Conservation (phyloP, 441 rosid species). For the Eutrema salsugineum region DNA sequence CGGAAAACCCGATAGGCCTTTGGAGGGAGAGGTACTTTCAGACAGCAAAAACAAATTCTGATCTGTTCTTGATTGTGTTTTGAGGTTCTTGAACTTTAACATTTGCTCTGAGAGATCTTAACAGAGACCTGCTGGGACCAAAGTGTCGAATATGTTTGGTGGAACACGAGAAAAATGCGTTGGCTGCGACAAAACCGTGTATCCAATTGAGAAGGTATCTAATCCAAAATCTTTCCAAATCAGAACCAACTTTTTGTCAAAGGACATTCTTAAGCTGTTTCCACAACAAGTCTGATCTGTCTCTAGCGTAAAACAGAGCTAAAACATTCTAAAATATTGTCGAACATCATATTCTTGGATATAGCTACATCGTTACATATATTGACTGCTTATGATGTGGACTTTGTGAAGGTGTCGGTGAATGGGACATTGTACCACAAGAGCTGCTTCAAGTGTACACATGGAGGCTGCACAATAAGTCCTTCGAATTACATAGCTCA, state of each 20-base stretch:
- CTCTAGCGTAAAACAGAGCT: background rate
- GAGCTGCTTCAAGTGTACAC: constrained; percentile 97
- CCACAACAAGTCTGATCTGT: background rate
- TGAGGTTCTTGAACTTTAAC: constrained; percentile 13
- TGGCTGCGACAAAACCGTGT: constrained; percentile 84
- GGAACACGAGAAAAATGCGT: constrained; percentile 94
- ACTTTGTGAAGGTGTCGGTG: constrained; percentile 69
- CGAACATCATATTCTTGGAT: background rate
- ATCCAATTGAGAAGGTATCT: constrained; percentile 91
- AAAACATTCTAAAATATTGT: background rate
- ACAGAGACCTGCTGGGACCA: constrained; percentile 77
- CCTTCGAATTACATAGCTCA: constrained; percentile 94
- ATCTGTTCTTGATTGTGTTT: constrained; percentile 16
- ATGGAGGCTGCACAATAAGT: constrained; percentile 90
- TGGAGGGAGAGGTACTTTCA: constrained; percentile 69
- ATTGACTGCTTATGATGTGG: background rate
- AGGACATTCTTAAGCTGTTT: background rate
- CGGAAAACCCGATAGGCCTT: constrained; percentile 68
- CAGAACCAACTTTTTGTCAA: background rate
- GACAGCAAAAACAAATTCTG: background rate
- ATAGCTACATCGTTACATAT: background rate
- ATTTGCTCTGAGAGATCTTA: constrained; percentile 5
- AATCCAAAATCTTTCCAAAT: background rate
- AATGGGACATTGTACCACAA: constrained; percentile 91
- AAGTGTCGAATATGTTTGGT: constrained; percentile 83